Percentiles rank a stretch among this genome's conserved stretches.
phyloP scores from a whole-genome alignment of 1,284 basidiomycete genomes.

The Tilletia walkeri region DNA sequence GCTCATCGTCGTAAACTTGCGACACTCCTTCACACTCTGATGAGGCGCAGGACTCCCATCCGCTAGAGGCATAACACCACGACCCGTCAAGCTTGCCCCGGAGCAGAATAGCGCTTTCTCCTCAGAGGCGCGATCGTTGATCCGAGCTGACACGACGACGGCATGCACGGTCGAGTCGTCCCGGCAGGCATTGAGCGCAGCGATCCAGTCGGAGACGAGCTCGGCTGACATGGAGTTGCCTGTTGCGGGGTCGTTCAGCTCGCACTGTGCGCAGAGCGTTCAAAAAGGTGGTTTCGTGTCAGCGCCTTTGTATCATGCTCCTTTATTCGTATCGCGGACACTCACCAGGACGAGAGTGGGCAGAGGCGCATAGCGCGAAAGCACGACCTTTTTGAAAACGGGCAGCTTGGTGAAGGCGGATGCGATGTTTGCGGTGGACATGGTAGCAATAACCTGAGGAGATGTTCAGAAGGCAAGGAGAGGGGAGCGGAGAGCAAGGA shows the following conservation, averaged over 20 bases:
- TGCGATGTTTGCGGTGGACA: no score
- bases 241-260: slow-evolving; percentile 18
- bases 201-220: neutral
- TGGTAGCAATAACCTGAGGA: no score
- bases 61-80: neutral
- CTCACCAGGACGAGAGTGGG: slow-evolving; percentile 16
- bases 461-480: neutral
- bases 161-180: neutral
- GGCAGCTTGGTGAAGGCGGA: slow-evolving; percentile 6
- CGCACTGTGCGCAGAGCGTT: neutral
- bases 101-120: slow-evolving; percentile 14
- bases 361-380: neutral
- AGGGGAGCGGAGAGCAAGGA: neutral
- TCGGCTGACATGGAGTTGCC: slow-evolving; percentile 8
- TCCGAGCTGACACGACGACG: slow-evolving; percentile 5
- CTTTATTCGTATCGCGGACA: neutral
- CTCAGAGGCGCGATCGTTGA: slow-evolving; percentile 10
- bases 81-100: slow-evolving; percentile 5
- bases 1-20: slow-evolving; percentile 19
- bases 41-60: neutral
- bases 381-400: slow-evolving; percentile 8
- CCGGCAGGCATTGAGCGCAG: neutral
- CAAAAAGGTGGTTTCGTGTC: neutral
- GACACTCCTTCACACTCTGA: neutral
- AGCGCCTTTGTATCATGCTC: neutral